These are phyloP conservation scores for Suillus ampliporus DNA, from an alignment of 768 basidiomycete species.

Conservation along the genomic window DNA sequence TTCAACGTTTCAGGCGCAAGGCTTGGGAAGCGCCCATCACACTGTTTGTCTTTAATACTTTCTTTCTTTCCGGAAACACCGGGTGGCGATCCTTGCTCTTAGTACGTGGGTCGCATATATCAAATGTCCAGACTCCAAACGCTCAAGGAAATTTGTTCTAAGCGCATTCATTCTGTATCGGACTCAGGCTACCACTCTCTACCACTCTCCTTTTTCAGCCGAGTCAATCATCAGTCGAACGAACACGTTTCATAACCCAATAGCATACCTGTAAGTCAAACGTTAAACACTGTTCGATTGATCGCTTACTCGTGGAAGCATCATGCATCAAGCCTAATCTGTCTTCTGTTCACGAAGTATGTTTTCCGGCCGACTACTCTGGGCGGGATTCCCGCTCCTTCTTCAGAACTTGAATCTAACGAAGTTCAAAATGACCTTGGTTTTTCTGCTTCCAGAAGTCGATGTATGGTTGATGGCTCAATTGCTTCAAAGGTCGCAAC, in stretches of 20 bases:
- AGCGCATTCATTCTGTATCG: neutral
- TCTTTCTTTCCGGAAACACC: neutral
- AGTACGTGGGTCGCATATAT: neutral
- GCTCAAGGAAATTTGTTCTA: neutral
- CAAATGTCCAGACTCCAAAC: neutral
- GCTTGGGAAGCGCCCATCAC: neutral
- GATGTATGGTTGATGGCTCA: neutral
- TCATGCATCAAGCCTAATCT: too few relatives aligned
- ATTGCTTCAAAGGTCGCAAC: neutral
- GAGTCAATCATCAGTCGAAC: neutral
- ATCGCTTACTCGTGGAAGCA: neutral
- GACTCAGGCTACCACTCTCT: neutral
- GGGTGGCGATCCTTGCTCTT: neutral
- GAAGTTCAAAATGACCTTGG: neutral
- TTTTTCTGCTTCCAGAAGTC: neutral
- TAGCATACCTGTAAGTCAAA: neutral
- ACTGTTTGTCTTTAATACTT: neutral
- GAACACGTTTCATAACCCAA: neutral
- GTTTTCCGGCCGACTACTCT: neutral
- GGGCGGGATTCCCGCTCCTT: neutral
- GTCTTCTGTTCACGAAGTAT: neutral
- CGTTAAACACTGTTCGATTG: neutral
- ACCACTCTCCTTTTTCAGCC: neutral
- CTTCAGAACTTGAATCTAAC: neutral
- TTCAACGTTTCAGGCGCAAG: too few relatives aligned